Evolutionary conservation across 2,329 filamentous ascomycete species (phyloP).

Genomic region (Aspergillus clavatus): DNA sequence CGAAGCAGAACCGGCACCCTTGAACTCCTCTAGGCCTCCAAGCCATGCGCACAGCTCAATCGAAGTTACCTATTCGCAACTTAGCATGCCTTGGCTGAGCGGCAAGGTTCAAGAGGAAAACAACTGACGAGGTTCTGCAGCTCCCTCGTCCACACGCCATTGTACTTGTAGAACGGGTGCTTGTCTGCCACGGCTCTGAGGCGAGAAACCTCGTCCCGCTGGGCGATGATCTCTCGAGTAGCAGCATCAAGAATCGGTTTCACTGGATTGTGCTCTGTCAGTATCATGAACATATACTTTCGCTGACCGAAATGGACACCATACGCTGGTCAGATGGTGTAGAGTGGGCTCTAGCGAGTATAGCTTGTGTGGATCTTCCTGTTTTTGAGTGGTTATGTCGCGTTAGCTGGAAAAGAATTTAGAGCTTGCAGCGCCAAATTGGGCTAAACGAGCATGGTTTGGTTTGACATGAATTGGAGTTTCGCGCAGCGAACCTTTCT

Average conservation of each 20-base stretch:
- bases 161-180: conserved; percentile 98
- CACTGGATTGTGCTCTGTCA: conserved; percentile 49
- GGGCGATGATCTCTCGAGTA: conserved; percentile 63
- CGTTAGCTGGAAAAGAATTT: neutral
- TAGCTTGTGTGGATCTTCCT: conserved; percentile 73
- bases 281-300: neutral
- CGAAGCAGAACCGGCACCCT: conserved; percentile 54
- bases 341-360: conserved; percentile 84
- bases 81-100: conserved; percentile 2
- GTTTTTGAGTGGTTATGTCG: neutral
- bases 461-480: neutral
- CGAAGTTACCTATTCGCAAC: conserved; percentile 46
- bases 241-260: conserved; percentile 64
- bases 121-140: conserved; percentile 70
- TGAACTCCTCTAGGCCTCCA: conserved; percentile 61
- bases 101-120: neutral
- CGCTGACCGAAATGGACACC: conserved; percentile 22
- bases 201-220: conserved; percentile 65
- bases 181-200: conserved; percentile 71
- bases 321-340: conserved; percentile 63
- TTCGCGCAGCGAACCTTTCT: conserved; percentile 52
- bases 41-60: conserved; percentile 69
- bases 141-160: conserved; percentile 76
- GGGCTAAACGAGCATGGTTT: neutral
- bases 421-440: neutral